Base-by-base conservation (phyloP, 306 rosid species). In the Sphenostylis stenocarpa region DNA sequence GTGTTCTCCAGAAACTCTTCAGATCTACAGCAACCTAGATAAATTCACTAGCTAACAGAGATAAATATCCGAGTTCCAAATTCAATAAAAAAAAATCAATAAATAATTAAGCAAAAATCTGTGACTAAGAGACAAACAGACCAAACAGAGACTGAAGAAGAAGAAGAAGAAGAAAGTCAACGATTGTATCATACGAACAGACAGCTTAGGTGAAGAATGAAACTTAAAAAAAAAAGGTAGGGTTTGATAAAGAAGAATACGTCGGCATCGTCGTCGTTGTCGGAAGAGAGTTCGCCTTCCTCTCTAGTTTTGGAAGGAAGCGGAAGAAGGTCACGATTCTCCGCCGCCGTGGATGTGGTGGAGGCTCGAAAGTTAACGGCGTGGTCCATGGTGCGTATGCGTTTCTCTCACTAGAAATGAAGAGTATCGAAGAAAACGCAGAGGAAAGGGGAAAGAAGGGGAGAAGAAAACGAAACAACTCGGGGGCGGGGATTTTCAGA, bases 261-360 rank as follows among this genome's bases (percentile, higher is more conserved):
- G 6, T 86, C 79, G 13, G 5, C 38, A 7, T 71, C 87, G 15
- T 82, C 80, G 7, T 72, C 87, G 57, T 86, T 88, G 57, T 88
- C 90, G 52, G 96, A 90, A 43, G 92, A 87, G 21, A 90, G 83
- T 76, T 94, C 98, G 81, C 98, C 98, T 80, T 94, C 98, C 85
- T 94, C 98, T 84, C 84, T 87, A 83, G 61, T 21, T 66, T 80
- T 80, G 78, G 86, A 64, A 16, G 85, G 80, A 36, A 45, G 52
- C 9, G 84, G 52, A 12, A 84, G 80, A 43, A 45, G 52, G 9
- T 55, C 15, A 45, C 67, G 87, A 26, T 72, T 29, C 43, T 77
- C 80, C 0, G 83, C 63, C 17, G 79, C 75, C 64, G 79, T 73
- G 73, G 56, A 39, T 41, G 67, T 57, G 47, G 85, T 64, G 77